These are phyloP conservation scores for Kwoniella botswanensis DNA, from an alignment of 768 basidiomycete species.

Conservation along the genomic window DNA sequence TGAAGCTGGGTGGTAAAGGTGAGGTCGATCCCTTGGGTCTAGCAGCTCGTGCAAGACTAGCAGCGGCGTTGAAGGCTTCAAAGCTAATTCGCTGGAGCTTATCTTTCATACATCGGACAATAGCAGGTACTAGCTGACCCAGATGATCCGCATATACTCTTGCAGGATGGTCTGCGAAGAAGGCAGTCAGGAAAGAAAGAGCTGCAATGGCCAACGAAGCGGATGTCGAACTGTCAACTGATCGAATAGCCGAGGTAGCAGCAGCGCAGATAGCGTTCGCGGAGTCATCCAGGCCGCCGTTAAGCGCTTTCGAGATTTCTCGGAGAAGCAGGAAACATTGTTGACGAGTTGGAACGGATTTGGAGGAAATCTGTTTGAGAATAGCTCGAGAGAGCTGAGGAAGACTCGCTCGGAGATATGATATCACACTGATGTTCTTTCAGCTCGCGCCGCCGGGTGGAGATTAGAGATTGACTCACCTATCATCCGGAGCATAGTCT, in stretches of 20 bases:
- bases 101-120: constrained; percentile 76
- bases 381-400: constrained; percentile 78
- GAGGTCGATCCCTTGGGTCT: constrained; percentile 57
- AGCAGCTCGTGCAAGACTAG: constrained; percentile 75
- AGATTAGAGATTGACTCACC: constrained; percentile 34
- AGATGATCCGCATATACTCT: constrained; percentile 68
- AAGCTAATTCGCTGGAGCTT: constrained; percentile 86
- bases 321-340: constrained; percentile 82
- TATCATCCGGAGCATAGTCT: constrained; percentile 43
- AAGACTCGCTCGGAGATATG: constrained; percentile 65
- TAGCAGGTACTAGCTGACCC: constrained; percentile 71
- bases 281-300: constrained; percentile 78
- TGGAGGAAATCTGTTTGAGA: constrained; percentile 81
- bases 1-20: constrained; percentile 39
- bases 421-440: constrained; percentile 29
- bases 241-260: constrained; percentile 37
- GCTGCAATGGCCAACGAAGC: constrained; percentile 81
- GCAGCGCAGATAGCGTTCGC: constrained; percentile 67
- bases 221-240: constrained; percentile 65
- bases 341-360: constrained; percentile 79
- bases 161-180: constrained; percentile 75
- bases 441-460: not conserved
- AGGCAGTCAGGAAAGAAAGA: constrained; percentile 80
- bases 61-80: constrained; percentile 85
- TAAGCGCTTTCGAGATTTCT: constrained; percentile 75